phyloP scores from a whole-genome alignment of 352 stramenopile species.

The Phytopythium sindhum region DNA sequence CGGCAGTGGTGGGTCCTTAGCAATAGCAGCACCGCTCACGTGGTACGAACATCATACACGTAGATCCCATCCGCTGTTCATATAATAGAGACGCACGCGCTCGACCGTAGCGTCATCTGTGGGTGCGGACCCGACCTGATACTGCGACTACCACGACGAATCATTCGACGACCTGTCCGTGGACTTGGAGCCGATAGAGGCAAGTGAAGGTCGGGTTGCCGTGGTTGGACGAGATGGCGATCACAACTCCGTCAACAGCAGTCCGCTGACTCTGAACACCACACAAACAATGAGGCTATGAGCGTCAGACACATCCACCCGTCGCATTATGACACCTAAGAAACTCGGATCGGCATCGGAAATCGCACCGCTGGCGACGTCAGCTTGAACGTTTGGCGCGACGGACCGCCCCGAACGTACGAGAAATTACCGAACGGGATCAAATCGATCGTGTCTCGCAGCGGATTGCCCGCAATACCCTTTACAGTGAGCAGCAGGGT shows the following conservation, averaged over 20 bases:
- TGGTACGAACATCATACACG: background rate
- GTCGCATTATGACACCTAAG: background rate
- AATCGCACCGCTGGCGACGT: conserved; percentile 34
- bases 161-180: conserved; percentile 38
- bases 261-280: conserved; percentile 36
- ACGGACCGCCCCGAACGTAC: conserved; percentile 42
- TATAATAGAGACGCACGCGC: conserved; percentile 5
- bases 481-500: conserved; percentile 10
- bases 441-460: conserved; percentile 38
- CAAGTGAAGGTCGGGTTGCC: conserved; percentile 86
- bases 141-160: background rate
- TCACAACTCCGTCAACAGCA: conserved; percentile 59
- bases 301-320: background rate
- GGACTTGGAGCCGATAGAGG: conserved; percentile 87
- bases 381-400: conserved; percentile 71
- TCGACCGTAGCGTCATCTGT: background rate
- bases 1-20: background rate
- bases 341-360: background rate
- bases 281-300: background rate
- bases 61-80: background rate
- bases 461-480: conserved; percentile 41
- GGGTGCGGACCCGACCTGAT: background rate
- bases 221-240: conserved; percentile 83
- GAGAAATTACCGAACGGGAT: conserved; percentile 76
- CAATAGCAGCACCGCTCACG: no score